These are phyloP conservation scores for Phylloporus sp. DNA, from an alignment of 768 basidiomycete genomes.

Conservation along the genomic window DNA sequence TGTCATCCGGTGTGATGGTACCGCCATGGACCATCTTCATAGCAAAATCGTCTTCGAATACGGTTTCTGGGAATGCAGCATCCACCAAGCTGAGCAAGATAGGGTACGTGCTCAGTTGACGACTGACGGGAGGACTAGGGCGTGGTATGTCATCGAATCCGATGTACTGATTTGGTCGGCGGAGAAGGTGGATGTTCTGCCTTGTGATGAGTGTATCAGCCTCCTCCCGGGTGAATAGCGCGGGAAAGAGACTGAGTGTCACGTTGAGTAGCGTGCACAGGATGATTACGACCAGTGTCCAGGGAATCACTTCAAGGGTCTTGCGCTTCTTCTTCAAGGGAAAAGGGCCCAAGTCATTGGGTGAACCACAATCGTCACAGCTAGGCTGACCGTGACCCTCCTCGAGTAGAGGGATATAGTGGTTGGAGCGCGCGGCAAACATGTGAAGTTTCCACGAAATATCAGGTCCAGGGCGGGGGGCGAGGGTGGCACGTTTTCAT, in stretches of 20 bases:
- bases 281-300: slow-evolving; percentile 5
- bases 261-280: slow-evolving; percentile 7
- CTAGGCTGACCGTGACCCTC: not conserved
- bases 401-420: slow-evolving; percentile 1
- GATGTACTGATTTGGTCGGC: slow-evolving; percentile 9
- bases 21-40: slow-evolving; percentile 5
- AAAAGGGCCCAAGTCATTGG: not conserved
- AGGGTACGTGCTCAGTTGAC: slow-evolving; percentile 4
- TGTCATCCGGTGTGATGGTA: slow-evolving; percentile 7
- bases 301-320: slow-evolving; percentile 1
- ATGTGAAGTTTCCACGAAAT: not conserved
- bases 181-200: slow-evolving; percentile 8
- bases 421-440: not conserved
- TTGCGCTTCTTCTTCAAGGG: not conserved
- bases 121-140: slow-evolving; percentile 1
- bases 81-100: slow-evolving; percentile 10
- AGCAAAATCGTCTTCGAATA: slow-evolving; percentile 7
- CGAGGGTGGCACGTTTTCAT: no score
- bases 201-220: not conserved
- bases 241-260: slow-evolving; percentile 3
- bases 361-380: not conserved
- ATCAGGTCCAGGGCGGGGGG: no score
- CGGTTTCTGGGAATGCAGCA: slow-evolving; percentile 3
- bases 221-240: not conserved
- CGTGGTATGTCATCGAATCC: slow-evolving; percentile 8